Percentiles rank a stretch among this genome's conserved stretches.
Conservation (phyloP, 192 early-diverging fungal genomes). For the Coemansia sp. region DNA sequence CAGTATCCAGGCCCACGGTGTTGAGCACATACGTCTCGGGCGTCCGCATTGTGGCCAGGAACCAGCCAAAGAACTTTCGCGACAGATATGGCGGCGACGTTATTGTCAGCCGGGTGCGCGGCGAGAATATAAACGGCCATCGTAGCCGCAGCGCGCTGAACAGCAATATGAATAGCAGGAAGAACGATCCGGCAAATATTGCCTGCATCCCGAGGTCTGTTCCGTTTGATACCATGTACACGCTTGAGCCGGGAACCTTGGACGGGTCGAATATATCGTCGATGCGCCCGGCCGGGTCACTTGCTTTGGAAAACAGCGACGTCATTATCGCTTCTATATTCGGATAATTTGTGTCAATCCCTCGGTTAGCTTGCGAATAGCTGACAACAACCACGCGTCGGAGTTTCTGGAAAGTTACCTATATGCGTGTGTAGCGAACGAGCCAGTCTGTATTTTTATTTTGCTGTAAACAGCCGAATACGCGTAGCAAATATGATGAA, state of each 20-base stretch:
- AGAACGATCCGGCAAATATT: constrained; percentile 43
- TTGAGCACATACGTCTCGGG: constrained; percentile 53
- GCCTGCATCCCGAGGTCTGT: constrained; percentile 51
- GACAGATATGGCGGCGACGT: constrained; percentile 44
- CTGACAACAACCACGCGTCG: no score
- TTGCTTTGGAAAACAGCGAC: constrained; percentile 12
- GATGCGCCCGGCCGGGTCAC: constrained; percentile 8
- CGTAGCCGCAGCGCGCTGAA: constrained; percentile 42
- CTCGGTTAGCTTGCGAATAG: neutral
- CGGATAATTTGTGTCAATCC: neutral
- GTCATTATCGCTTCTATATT: neutral
- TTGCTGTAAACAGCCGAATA: neutral
- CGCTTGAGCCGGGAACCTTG: constrained; percentile 47
- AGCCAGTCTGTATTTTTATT: no score
- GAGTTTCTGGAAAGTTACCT: neutral
- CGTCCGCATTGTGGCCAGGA: constrained; percentile 45
- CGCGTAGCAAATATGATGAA: neutral
- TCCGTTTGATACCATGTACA: constrained; percentile 46
- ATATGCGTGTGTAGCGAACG: neutral
- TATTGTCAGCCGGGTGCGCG: constrained; percentile 46
- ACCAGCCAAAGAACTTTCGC: constrained; percentile 48
- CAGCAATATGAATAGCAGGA: constrained; percentile 24
- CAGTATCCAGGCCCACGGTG: constrained; percentile 50
- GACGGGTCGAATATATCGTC: constrained; percentile 45
- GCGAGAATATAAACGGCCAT: constrained; percentile 52